Conservation (phyloP, 1,284 basidiomycete genomes). For the Entoloma clypeatum region DNA sequence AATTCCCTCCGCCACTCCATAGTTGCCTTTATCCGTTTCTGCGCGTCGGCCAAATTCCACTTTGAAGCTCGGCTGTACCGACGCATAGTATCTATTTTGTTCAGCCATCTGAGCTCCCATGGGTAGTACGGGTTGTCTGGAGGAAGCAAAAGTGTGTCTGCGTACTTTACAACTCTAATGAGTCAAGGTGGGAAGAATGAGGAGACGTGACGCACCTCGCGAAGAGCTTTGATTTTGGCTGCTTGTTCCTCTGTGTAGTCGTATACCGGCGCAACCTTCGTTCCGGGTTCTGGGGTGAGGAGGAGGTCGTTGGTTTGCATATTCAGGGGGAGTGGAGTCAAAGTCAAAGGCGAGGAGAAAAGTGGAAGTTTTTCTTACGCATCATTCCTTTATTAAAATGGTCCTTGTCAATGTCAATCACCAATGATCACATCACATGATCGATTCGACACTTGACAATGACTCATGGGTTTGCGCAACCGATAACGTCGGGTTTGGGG, state of each 20-base stretch:
- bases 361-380: slow-evolving; percentile 6
- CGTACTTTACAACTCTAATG: slow-evolving; percentile 48
- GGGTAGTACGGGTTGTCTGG: slow-evolving; percentile 63
- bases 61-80: slow-evolving; percentile 84
- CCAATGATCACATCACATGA: background rate
- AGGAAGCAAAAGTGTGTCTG: slow-evolving; percentile 58
- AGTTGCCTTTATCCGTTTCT: slow-evolving; percentile 73
- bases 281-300: slow-evolving; percentile 31
- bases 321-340: slow-evolving; percentile 14
- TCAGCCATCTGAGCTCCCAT: slow-evolving; percentile 77
- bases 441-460: slow-evolving; percentile 2
- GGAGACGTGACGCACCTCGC: slow-evolving; percentile 43
- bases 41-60: slow-evolving; percentile 74
- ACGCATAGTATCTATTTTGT: slow-evolving; percentile 68
- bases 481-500: too few species aligned
- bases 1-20: slow-evolving; percentile 80
- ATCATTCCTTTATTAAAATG: slow-evolving; percentile 16
- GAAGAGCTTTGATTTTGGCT: slow-evolving; percentile 54
- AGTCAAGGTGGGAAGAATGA: slow-evolving; percentile 4
- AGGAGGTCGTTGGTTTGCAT: slow-evolving; percentile 25
- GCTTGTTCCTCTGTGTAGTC: slow-evolving; percentile 63
- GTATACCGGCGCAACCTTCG: slow-evolving; percentile 49
- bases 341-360: slow-evolving; percentile 8
- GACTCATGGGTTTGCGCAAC: slow-evolving; percentile 3
- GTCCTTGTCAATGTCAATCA: background rate